Conservation (phyloP, 2,329 filamentous ascomycete species). For the Cytospora chrysosperma region DNA sequence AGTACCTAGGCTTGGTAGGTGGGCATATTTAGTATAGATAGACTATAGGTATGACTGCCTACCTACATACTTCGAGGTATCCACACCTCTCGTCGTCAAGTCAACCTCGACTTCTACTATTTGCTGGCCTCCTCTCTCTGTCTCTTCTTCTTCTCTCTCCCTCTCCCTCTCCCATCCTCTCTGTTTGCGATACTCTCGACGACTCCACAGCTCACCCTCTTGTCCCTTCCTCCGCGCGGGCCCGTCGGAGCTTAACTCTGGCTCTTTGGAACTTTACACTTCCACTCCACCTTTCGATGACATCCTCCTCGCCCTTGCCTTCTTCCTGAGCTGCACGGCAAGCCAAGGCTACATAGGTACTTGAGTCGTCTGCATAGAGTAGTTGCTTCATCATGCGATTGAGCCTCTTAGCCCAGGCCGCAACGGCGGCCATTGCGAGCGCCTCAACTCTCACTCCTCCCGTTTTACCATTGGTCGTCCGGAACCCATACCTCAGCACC, state of each 20-base stretch:
- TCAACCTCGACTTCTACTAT: neutral
- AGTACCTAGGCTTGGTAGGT: no score
- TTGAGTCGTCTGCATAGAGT: neutral
- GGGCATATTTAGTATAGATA: neutral
- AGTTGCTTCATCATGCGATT: conserved; percentile 31
- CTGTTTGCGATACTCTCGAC: neutral
- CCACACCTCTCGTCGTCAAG: neutral
- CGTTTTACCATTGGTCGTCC: conserved; percentile 56
- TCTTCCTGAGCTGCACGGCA: neutral
- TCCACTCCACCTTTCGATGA: neutral
- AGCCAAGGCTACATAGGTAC: neutral
- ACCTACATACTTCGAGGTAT: no score
- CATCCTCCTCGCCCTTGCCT: neutral
- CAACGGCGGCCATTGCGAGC: conserved; percentile 37
- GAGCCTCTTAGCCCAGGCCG: conserved; percentile 34
- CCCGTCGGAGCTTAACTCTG: conserved; percentile 11
- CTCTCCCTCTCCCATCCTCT: neutral
- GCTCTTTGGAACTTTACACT: neutral
- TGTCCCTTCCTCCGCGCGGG: conserved; percentile 16
- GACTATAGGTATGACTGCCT: no score
- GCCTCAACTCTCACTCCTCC: conserved; percentile 56
- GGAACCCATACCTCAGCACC: conserved; percentile 60
- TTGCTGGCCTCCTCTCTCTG: neutral
- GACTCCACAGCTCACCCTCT: neutral
- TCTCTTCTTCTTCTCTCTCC: neutral